Evolutionary conservation across 2,329 filamentous ascomycete species (phyloP).

Genomic region (Lizonia empirigonia): DNA sequence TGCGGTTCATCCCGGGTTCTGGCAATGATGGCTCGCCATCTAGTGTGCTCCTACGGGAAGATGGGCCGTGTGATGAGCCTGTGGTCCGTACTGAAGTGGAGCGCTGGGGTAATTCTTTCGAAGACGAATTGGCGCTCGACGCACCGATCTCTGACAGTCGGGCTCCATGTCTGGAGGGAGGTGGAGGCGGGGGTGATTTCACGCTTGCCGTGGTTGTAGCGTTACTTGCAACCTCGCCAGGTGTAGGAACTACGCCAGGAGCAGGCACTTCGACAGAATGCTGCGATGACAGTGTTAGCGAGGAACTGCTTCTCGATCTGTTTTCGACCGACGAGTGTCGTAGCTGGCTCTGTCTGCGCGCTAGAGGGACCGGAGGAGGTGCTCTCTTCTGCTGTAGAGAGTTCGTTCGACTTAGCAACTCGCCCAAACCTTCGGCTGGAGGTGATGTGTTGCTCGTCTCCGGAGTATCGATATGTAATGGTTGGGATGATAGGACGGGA

Average conservation of each 20-base stretch:
- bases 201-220: slow-evolving; percentile 15
- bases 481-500: slow-evolving; percentile 43
- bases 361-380: slow-evolving; percentile 44
- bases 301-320: slow-evolving; percentile 45
- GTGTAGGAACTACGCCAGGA: not conserved
- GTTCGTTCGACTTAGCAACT: slow-evolving; percentile 30
- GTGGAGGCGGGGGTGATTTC: slow-evolving; percentile 43
- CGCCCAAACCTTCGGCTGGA: slow-evolving; percentile 18
- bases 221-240: slow-evolving; percentile 6
- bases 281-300: slow-evolving; percentile 45
- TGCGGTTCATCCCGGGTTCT: slow-evolving; percentile 27
- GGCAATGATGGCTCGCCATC: slow-evolving; percentile 34
- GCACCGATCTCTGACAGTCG: slow-evolving; percentile 29
- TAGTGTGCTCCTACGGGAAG: slow-evolving; percentile 34
- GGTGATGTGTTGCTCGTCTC: slow-evolving; percentile 24
- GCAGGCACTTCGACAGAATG: slow-evolving; percentile 34
- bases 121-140: slow-evolving; percentile 38
- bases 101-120: slow-evolving; percentile 35
- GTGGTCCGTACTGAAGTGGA: slow-evolving; percentile 27
- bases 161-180: slow-evolving; percentile 41
- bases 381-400: slow-evolving; percentile 35
- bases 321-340: slow-evolving; percentile 34
- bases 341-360: slow-evolving; percentile 46
- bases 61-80: slow-evolving; percentile 27
- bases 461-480: slow-evolving; percentile 29